Conservation (phyloP, 163 green algal species). For the Volvox carteri region DNA sequence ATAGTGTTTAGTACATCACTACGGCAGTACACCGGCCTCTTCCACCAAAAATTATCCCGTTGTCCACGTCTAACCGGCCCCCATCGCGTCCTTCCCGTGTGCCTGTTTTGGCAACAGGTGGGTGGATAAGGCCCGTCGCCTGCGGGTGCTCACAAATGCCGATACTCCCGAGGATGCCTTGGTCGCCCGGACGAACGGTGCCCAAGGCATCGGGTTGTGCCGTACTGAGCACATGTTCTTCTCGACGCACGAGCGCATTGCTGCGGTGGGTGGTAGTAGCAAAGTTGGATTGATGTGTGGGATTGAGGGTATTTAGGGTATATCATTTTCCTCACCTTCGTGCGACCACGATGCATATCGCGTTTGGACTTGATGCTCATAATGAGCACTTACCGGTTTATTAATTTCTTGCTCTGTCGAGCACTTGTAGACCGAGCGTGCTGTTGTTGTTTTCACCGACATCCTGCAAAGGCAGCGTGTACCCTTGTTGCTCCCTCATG, state of each 20-base stretch:
- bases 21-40: no score
- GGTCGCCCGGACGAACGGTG: constrained; percentile 59
- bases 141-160: constrained; percentile 81
- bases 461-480: no score
- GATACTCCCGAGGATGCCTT: constrained; percentile 83
- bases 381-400: background rate
- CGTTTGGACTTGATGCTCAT: background rate
- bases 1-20: no score
- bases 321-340: background rate
- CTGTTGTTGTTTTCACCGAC: no score
- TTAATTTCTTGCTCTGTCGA: no score
- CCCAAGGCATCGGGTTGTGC: constrained; percentile 73
- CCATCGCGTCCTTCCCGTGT: no score
- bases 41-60: background rate
- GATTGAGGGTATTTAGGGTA: background rate
- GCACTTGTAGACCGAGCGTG: no score
- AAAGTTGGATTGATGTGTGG: background rate
- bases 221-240: constrained; percentile 94
- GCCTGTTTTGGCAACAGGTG: constrained; percentile 64
- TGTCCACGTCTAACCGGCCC: no score
- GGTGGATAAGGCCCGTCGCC: constrained; percentile 68
- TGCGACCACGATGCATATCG: background rate
- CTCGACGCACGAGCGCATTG: constrained; percentile 75
- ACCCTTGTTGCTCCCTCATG: no score
- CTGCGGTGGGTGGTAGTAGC: constrained; percentile 11